Evolutionary conservation across 1,284 basidiomycete species (phyloP), one percentile per base, ranked within the genome.

Genomic region (Cutaneotrichosporon cyanovorans): DNA sequence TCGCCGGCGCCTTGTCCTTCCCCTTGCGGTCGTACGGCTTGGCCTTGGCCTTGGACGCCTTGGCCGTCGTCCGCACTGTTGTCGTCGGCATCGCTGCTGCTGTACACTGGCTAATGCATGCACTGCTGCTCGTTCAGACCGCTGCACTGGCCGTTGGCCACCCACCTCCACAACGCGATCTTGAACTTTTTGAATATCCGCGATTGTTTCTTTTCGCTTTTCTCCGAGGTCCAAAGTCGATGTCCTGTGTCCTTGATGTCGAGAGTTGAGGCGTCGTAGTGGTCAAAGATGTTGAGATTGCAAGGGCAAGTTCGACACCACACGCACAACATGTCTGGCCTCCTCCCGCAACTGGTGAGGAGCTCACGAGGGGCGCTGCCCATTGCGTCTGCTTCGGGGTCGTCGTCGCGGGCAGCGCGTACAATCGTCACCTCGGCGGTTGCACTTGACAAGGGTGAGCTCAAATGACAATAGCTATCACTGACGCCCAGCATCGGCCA

Each of bases 21-120:
- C 34, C 38, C 14, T 49, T 45, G 31, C 54, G 51, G 43, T 56
- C 51, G 51, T 56, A 56, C 16, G 54, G 54, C 47, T 49, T 53
- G 10, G 51, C 10, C 20, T 28, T 28, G 25, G 25, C 8, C 25
- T 7, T 28, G 8, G 25, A 7, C 25, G 25, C 25, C 31, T 40
- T 48, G 10, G 37, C 28, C 23, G 25, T 31, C 32, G 18, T 30
- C 43, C 5, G 39, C 37, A 15, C 33, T 19, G 21, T 39, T 5
- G 48, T 45, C 30, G 38, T 51, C 6, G 35, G 48, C 53, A 51
- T 50, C 10, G 20, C n/a, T 45, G 7, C 15, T 47, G 37, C 18
- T 32, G 37, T 28, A 28, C 12, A 12, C 25, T 28, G 25, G 25
- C 19, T 22, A 28, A 38, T 20, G 15, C n/a, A 28, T 28, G 25